Evolutionary conservation across 495 filamentous ascomycete species (phyloP).

Genomic region (Haplographium delicatum): DNA sequence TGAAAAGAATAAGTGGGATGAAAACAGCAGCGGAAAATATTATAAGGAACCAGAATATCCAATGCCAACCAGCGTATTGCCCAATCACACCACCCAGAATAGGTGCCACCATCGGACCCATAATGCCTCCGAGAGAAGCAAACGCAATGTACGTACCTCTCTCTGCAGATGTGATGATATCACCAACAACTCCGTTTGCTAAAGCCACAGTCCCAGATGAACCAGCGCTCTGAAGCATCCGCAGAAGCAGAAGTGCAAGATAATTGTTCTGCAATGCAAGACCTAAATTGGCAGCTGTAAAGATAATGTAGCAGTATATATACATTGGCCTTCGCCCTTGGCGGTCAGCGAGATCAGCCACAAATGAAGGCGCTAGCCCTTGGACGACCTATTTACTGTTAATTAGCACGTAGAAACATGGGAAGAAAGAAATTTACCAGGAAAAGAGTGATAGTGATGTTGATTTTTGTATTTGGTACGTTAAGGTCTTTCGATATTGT

Average conservation of each 20-base stretch:
- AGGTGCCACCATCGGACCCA: slow-evolving; percentile 53
- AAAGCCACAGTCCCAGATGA: slow-evolving; percentile 44
- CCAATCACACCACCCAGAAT: slow-evolving; percentile 57
- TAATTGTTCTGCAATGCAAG: slow-evolving; percentile 48
- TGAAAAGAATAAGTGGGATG: slow-evolving; percentile 23
- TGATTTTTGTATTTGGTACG: slow-evolving; percentile 18
- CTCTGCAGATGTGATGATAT: slow-evolving; percentile 46
- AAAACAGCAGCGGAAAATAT: slow-evolving; percentile 50
- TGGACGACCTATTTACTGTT: slow-evolving; percentile 39
- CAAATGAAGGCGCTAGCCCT: slow-evolving; percentile 52
- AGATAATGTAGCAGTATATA: slow-evolving; percentile 45
- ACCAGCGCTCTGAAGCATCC: slow-evolving; percentile 49
- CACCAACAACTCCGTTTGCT: slow-evolving; percentile 46
- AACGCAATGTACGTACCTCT: slow-evolving; percentile 45
- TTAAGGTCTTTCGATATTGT: slow-evolving; percentile 18
- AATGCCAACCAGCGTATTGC: slow-evolving; percentile 59
- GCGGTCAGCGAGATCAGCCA: slow-evolving; percentile 51
- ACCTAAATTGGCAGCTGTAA: slow-evolving; percentile 49
- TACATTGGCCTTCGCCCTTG: slow-evolving; percentile 51
- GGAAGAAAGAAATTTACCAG: slow-evolving; percentile 29
- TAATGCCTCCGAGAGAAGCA: slow-evolving; percentile 25
- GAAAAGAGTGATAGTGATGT: slow-evolving; percentile 20
- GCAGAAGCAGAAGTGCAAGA: slow-evolving; percentile 45
- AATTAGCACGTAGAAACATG: background rate
- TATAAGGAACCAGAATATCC: slow-evolving; percentile 64